These are phyloP conservation scores for Sclerotinia spermophila DNA, from an alignment of 2,329 filamentous ascomycete species.

Conservation along the genomic window DNA sequence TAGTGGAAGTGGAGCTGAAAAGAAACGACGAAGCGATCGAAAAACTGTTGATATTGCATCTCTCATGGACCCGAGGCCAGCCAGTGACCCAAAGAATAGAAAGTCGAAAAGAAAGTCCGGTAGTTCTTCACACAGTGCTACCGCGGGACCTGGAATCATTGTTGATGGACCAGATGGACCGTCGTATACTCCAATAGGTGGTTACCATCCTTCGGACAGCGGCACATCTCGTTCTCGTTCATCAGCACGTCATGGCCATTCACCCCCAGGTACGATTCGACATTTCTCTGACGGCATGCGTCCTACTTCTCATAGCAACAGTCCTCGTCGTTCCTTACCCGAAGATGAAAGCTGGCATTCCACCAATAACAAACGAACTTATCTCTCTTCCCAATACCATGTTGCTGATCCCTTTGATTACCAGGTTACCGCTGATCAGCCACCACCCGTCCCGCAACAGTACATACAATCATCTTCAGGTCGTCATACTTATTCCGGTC, in stretches of 20 bases:
- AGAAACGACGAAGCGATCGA: slow-evolving; percentile 29
- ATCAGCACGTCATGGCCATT: slow-evolving; percentile 24
- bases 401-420: slow-evolving; percentile 39
- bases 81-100: slow-evolving; percentile 29
- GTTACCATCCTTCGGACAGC: slow-evolving; percentile 37
- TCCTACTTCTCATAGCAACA: slow-evolving; percentile 39
- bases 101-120: slow-evolving; percentile 34
- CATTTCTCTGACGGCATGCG: slow-evolving; percentile 34
- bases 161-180: slow-evolving; percentile 47
- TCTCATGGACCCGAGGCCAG: slow-evolving; percentile 22
- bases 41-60: slow-evolving; percentile 31
- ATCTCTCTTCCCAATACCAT: slow-evolving; percentile 35
- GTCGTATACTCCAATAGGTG: slow-evolving; percentile 45
- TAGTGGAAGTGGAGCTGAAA: slow-evolving; percentile 32
- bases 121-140: slow-evolving; percentile 31
- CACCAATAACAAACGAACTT: slow-evolving; percentile 38
- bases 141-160: slow-evolving; percentile 43
- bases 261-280: slow-evolving; percentile 28
- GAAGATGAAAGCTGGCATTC: slow-evolving; percentile 47
- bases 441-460: slow-evolving; percentile 33
- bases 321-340: slow-evolving; percentile 40
- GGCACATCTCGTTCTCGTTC: slow-evolving; percentile 37
- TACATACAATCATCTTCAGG: slow-evolving; percentile 36
- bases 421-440: slow-evolving; percentile 35
- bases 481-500: slow-evolving; percentile 36